Evolutionary conservation across 2,329 filamentous ascomycete species (phyloP), one percentile per base, ranked within the genome.

Genomic region (Zymoseptoria brevis): DNA sequence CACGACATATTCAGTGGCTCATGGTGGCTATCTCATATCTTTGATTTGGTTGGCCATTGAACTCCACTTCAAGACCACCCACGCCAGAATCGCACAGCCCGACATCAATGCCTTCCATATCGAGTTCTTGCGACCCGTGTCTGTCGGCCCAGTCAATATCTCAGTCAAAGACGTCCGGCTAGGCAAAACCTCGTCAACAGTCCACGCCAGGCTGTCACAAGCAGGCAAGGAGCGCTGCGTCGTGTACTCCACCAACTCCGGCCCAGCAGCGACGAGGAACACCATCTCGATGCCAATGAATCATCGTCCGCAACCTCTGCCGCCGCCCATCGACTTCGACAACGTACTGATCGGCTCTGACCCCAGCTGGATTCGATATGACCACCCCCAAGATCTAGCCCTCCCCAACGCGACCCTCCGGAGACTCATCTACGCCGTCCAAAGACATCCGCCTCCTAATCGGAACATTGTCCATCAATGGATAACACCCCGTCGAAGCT

Each of bases 331-430:
- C 19, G 51, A 60, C 50, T 64, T 66, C 54, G 8, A 53, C n/a
- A 45, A 49, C 16, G 26, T 62, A 6, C 56, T 59, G 21, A n/a
- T 53, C 16, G 48, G 59, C 19, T 49, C 54, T 50, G 64, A 64
- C 53, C 50, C 57, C n/a, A 55, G 62, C 52, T 64, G 59, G 60
- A 57, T 60, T 54, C 62, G 62, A 57, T 62, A 61, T 54, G 62
- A 66, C 26, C 53, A 62, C 7, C 58, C 55, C 9, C 60, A 62
- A 50, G 58, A 56, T 2, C 54, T 58, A 19, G 19, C 19, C 9
- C 54, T 53, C 16, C 57, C 57, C 8, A 61, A 62, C 29, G 58
- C 58, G 30, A 53, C 60, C 49, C 57, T 66, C 9, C 61, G 56
- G 41, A 63, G 64, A 51, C 57, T 58, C 19, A 58, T 59, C 19